A percentile compares a stretch with the other conserved stretches of the same genome.
Conservation (phyloP, 176 grass and related monocot genomes). For the Oropetium thomaeum region DNA sequence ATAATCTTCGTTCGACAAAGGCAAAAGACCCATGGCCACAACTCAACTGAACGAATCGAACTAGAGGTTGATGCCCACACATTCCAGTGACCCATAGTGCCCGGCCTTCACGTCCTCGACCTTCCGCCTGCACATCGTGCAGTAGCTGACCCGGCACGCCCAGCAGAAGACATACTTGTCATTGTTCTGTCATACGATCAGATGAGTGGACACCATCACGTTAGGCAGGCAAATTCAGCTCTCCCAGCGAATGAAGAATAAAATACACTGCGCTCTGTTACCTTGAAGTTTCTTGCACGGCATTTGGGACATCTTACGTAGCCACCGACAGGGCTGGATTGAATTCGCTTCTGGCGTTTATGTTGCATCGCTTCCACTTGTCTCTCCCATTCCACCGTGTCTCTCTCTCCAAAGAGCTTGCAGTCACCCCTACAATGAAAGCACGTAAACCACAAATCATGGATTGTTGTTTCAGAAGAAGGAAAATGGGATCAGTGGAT, state of each 20-base stretch:
- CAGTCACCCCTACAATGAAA: conserved; percentile 14
- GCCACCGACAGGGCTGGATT: background rate
- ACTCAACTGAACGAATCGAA: no score
- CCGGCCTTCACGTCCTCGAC: background rate
- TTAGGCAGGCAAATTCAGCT: no score
- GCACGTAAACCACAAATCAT: no score
- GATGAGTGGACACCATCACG: no score
- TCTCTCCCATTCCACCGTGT: conserved; percentile 24
- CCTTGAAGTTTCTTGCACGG: conserved; percentile 33
- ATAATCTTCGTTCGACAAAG: no score
- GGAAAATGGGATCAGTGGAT: no score
- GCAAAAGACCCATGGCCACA: no score
- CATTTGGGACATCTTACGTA: conserved; percentile 34
- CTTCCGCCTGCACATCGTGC: conserved; percentile 33
- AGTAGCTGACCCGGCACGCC: conserved; percentile 44
- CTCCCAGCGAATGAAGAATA: no score
- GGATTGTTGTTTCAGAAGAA: background rate
- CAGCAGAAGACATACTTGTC: conserved; percentile 51
- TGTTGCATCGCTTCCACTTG: background rate
- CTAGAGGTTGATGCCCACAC: no score
- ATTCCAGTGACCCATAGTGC: conserved; percentile 28
- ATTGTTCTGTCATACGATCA: background rate
- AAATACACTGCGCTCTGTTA: background rate
- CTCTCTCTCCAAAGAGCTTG: background rate
- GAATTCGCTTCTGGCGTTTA: background rate